A percentile compares a stretch with the other conserved stretches of the same genome.
phyloP scores from a whole-genome alignment of 2,329 filamentous ascomycete species.

The Xylariales sp. region DNA sequence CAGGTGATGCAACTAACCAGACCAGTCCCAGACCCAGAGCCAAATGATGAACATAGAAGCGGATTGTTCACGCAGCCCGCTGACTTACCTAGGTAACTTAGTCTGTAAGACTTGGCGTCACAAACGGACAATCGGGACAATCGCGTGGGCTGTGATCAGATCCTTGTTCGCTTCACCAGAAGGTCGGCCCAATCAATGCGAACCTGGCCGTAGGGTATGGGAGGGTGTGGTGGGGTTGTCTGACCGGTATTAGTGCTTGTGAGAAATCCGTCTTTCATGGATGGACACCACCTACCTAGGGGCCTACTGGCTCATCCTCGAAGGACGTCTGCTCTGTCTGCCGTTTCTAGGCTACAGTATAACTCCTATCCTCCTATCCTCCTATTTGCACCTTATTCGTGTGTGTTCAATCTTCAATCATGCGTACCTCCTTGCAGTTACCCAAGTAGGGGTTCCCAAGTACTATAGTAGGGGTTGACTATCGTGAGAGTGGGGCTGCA shows the following conservation, averaged over 20 bases:
- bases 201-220: background rate
- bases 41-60: constrained; percentile 7
- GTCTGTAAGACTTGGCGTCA: constrained; percentile 6
- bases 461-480: too few relatives aligned
- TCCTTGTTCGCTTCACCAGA: constrained; percentile 2
- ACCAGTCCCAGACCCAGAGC: background rate
- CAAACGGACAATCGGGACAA: constrained; percentile 3
- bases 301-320: too few relatives aligned
- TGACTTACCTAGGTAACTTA: background rate
- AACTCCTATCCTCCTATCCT: too few relatives aligned
- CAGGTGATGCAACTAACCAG: background rate
- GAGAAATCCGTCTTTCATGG: too few relatives aligned
- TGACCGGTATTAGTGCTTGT: background rate
- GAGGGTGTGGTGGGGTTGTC: constrained; percentile 4
- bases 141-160: background rate
- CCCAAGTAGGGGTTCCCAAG: too few relatives aligned
- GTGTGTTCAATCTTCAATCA: too few relatives aligned
- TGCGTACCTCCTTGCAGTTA: too few relatives aligned
- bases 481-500: background rate
- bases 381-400: too few relatives aligned
- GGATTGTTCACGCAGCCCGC: constrained; percentile 7
- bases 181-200: background rate
- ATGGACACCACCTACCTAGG: too few relatives aligned
- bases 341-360: too few relatives aligned
- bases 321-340: too few relatives aligned